Evolutionary conservation across 805 yeast genomes (phyloP), one percentile per base, ranked within the genome.

Genomic region (Starmerella kuoi): DNA sequence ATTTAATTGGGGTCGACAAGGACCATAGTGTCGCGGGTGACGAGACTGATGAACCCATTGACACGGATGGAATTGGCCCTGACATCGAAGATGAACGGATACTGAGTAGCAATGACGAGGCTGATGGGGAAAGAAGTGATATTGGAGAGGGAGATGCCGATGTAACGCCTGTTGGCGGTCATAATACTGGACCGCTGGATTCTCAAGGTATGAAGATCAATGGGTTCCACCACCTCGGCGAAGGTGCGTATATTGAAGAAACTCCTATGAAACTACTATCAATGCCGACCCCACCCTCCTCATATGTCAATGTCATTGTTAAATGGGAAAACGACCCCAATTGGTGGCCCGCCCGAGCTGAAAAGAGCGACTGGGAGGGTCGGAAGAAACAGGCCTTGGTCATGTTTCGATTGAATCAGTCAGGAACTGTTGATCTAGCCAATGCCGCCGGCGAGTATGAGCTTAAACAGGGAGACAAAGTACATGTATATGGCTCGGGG

Each of bases 301-400:
- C 28, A 23, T 45, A 35, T 35, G 38, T 31, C 14, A 37, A 30
- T 28, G 19, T 46, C 1, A 25, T 43, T 14, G 40, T 31, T 12
- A 22, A 28, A 11, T 43, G 51, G 45, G 18, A 5, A 21, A 8
- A 18, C 6, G 44, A 44, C 22, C 40, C 41, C 19, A 23, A 15
- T 14, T 48, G 52, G 52, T 48, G 50, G 46, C 52, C 52, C 9
- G 43, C 43, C 17, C 32, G 45, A 5, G 47, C 37, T 2, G 19
- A 23, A 4, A 26, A 27, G 8, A 19, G 6, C 3, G 51, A 48
- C 26, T 42, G 40, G 38, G 41, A 38, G 23, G 12, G 12, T 18
- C 9, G 27, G 8, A 23, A 27, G n/a, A 3, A 19, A 7, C 21
- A 28, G 22, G 40, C 48, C 2, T 1, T n/a, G 11, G 52, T 48